These are phyloP conservation scores for Sarocladium strictum DNA, from an alignment of 2,329 filamentous ascomycete species.

Conservation along the genomic window DNA sequence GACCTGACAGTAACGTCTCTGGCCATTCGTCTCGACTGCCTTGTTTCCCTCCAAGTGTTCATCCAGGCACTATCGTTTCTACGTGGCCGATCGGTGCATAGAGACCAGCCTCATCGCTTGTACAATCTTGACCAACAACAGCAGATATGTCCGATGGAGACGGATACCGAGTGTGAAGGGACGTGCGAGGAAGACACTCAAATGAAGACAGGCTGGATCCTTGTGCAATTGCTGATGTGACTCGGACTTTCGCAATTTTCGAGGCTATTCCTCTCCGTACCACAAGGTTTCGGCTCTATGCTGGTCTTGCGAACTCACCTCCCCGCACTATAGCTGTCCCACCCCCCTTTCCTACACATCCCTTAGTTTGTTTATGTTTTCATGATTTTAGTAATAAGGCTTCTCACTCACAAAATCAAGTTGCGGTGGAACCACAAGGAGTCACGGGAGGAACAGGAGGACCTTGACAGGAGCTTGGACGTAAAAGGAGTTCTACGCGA, in stretches of 20 bases:
- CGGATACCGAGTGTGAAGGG: background rate
- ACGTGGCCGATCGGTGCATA: background rate
- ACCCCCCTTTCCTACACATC: background rate
- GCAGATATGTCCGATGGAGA: background rate
- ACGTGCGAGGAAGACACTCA: too few species aligned
- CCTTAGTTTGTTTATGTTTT: background rate
- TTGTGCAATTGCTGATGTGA: background rate
- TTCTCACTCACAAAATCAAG: background rate
- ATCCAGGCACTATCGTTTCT: background rate
- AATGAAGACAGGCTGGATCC: too few species aligned
- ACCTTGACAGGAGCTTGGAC: background rate
- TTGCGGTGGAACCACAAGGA: background rate
- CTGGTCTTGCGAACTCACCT: background rate
- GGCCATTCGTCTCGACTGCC: background rate
- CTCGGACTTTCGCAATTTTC: background rate
- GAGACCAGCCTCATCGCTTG: background rate
- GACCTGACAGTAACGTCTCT: background rate
- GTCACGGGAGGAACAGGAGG: background rate
- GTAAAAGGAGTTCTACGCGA: background rate
- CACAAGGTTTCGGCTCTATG: background rate
- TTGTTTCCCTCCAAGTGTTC: slow-evolving; percentile 3
- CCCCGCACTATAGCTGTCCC: background rate
- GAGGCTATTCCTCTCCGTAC: background rate
- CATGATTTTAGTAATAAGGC: slow-evolving; percentile 1
- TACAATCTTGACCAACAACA: background rate